Evolutionary conservation across 495 filamentous ascomycete genomes (phyloP).

Genomic region (Cryomyces minteri): DNA sequence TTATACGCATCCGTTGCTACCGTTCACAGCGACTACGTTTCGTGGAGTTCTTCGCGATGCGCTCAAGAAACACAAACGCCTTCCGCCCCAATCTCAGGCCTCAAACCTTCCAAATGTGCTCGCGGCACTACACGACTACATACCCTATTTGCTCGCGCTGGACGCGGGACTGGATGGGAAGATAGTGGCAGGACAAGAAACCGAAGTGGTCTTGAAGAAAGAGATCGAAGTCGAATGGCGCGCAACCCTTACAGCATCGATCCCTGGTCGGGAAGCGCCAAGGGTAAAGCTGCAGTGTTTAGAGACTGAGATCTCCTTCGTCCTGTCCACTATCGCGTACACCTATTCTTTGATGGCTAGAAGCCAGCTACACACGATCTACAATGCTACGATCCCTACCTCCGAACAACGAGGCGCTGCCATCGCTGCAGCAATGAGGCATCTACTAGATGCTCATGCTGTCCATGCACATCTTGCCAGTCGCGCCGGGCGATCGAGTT

Average conservation of each 20-base stretch:
- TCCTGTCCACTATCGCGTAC: constrained; percentile 56
- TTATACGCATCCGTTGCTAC: constrained; percentile 66
- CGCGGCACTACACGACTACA: constrained; percentile 48
- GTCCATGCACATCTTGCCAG: constrained; percentile 49
- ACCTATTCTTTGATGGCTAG: constrained; percentile 54
- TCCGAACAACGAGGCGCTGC: constrained; percentile 46
- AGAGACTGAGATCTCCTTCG: constrained; percentile 68
- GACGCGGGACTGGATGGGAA: constrained; percentile 44
- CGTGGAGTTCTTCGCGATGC: constrained; percentile 60
- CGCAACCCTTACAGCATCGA: constrained; percentile 42
- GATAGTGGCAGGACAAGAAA: constrained; percentile 31
- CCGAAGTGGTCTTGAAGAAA: constrained; percentile 42
- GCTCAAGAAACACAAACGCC: constrained; percentile 67
- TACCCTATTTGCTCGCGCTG: constrained; percentile 61
- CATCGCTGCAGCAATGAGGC: constrained; percentile 55
- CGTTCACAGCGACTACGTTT: constrained; percentile 53
- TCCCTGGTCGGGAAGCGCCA: constrained; percentile 37
- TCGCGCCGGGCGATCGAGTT: constrained; percentile 21
- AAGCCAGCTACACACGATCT: constrained; percentile 30
- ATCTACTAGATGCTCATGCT: constrained; percentile 62
- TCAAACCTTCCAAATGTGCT: constrained; percentile 48
- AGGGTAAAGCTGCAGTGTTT: constrained; percentile 53
- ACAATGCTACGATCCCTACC: constrained; percentile 39
- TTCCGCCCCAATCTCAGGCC: constrained; percentile 44
- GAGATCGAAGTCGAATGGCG: constrained; percentile 63